Evolutionary conservation across 768 basidiomycete genomes (phyloP), one percentile per base, ranked within the genome.

Genomic region (Scleroderma bovista): DNA sequence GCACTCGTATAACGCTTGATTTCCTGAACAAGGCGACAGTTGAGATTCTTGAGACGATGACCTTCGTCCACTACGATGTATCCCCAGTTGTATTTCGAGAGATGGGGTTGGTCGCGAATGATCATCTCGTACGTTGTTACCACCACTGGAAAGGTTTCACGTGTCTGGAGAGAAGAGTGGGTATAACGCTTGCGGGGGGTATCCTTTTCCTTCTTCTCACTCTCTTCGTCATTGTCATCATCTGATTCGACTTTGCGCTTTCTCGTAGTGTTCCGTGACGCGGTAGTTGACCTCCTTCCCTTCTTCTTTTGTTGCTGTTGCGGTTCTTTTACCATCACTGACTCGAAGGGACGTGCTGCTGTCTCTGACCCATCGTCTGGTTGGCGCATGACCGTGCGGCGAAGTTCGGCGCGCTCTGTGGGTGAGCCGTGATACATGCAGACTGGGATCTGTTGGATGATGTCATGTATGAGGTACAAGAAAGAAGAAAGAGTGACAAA

Each of bases 31-130:
- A 97, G 79, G 71, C 81, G 86, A 68, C 92, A 93, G 60, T 97
- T 81, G 51, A 95, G 74, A 60, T 99, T 99, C 74, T 98, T 98
- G 63, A 99, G 67, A 20, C 95, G 75, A 68, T 99, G 96, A 0
- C 95, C 92, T 68, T 95, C 92, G 63, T 94, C 92, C 2, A 99
- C 95, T 51, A 98, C 90, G 63, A 98, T 91, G 63, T 94, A 96
- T 22, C 88, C 83, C 86, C 87, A 91, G 38, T 79, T 69, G 63
- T 88, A 88, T 51, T 76, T 76, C 41, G 72, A 67, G 46, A 87
- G 75, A 57, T 84, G 77, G 33, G 73, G 67, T 26, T 84, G 79
- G 65, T 96, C 88, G 52, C 80, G 86, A 61, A 93, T 94, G 56
- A 93, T 81, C 64, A 97, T 88, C 63, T 98, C 89, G 65, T 93